Conservation (phyloP, 2,329 filamentous ascomycete genomes). For the Coniochaeta sp. region DNA sequence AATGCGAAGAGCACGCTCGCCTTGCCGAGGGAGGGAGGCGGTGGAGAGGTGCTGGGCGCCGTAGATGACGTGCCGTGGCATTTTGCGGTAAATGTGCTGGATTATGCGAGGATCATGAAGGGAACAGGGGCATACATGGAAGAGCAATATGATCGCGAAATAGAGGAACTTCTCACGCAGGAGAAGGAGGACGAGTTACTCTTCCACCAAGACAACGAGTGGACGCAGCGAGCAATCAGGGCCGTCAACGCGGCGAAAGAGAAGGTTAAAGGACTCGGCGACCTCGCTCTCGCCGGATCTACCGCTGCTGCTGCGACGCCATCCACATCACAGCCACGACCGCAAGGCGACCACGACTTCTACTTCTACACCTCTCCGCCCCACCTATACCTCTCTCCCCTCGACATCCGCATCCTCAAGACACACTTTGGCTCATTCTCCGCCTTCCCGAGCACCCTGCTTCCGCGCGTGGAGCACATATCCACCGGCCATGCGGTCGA, state of each 20-base stretch:
- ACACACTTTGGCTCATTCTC: constrained; percentile 79
- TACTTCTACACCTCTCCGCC: constrained; percentile 84
- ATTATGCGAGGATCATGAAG: constrained; percentile 94
- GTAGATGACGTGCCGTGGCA: constrained; percentile 88
- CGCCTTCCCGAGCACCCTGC: constrained; percentile 73
- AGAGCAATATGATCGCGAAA: constrained; percentile 71
- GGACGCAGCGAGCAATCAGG: constrained; percentile 77
- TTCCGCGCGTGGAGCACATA: constrained; percentile 82
- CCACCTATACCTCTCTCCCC: constrained; percentile 81
- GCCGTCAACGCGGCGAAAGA: constrained; percentile 70
- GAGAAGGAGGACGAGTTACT: constrained; percentile 85
- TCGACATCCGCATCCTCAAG: constrained; percentile 90
- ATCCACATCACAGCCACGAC: background rate
- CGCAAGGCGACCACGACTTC: constrained; percentile 53
- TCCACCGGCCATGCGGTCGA: constrained; percentile 84
- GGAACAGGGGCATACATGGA: constrained; percentile 84
- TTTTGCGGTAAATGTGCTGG: constrained; percentile 85
- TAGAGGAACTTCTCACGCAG: constrained; percentile 65
- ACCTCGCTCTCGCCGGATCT: constrained; percentile 10
- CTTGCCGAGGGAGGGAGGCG: constrained; percentile 70
- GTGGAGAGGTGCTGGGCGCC: constrained; percentile 58
- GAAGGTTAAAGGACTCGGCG: constrained; percentile 46
- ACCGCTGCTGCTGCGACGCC: constrained; percentile 3
- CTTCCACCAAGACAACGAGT: constrained; percentile 88
- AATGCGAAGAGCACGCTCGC: constrained; percentile 77